A percentile compares a stretch with the other conserved stretches of the same genome.
Conservation (phyloP, 106 monocot genomes). For the Acanthochlamys bracteata region DNA sequence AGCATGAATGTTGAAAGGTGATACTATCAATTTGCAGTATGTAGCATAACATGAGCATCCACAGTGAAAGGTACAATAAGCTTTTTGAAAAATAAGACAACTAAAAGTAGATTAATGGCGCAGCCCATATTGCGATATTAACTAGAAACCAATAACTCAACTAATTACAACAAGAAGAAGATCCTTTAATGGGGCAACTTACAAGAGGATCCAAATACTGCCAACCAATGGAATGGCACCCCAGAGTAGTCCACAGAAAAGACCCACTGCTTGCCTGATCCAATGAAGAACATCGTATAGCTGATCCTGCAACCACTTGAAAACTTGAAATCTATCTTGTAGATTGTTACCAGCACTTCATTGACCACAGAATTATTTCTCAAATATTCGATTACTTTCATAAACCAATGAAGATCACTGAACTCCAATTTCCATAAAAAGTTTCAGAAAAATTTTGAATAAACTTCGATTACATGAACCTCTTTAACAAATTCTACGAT, state of each 20-base stretch:
- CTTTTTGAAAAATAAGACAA: no score
- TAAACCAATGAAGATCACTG: no score
- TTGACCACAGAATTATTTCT: background rate
- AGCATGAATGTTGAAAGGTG: no score
- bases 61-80: no score
- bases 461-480: no score
- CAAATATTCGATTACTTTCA: no score
- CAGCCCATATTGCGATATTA: background rate
- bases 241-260: conserved; percentile 74
- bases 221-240: conserved; percentile 80
- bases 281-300: conserved; percentile 81
- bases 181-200: conserved; percentile 14
- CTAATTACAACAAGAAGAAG: background rate
- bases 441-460: no score
- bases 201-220: conserved; percentile 72
- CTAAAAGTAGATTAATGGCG: no score
- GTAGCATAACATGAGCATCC: no score
- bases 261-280: conserved; percentile 82
- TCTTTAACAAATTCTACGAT: no score
- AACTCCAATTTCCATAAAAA: no score
- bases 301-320: conserved; percentile 49
- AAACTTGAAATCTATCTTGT: background rate
- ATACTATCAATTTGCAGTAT: no score
- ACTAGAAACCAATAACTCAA: background rate
- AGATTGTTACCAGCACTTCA: background rate